Percentiles rank a stretch among this genome's conserved stretches.
phyloP scores from a whole-genome alignment of 1,139 yeast species.

The Pneumocystis wakefieldiae region DNA sequence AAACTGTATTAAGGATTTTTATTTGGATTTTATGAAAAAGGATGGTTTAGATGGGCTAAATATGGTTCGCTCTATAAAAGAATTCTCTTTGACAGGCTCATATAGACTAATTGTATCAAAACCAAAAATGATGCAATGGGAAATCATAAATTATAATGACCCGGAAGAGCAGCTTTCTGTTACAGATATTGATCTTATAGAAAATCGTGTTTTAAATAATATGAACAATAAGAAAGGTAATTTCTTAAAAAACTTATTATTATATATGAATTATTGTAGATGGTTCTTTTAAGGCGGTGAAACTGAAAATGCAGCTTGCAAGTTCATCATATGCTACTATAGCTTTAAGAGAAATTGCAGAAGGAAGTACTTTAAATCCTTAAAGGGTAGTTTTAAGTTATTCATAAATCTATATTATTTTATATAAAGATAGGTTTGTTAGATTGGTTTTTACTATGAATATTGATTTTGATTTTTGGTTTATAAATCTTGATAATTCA shows the following conservation, averaged over 20 bases:
- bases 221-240: constrained; percentile 14
- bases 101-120: constrained; percentile 63
- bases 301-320: constrained; percentile 63
- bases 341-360: constrained; percentile 50
- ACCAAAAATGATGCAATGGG: constrained; percentile 52
- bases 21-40: constrained; percentile 56
- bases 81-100: constrained; percentile 82
- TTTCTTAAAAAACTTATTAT: constrained; percentile 4
- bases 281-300: constrained; percentile 31
- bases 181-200: constrained; percentile 63
- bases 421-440: not conserved
- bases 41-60: constrained; percentile 73
- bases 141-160: constrained; percentile 44
- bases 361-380: constrained; percentile 23
- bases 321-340: constrained; percentile 92
- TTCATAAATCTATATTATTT: not conserved
- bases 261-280: not conserved
- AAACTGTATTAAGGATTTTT: constrained; percentile 48
- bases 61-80: constrained; percentile 74
- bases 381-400: constrained; percentile 21
- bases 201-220: constrained; percentile 16
- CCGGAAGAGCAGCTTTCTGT: constrained; percentile 56
- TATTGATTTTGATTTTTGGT: too few species aligned
- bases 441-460: too few species aligned
- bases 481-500: too few species aligned